A percentile compares a stretch with the other conserved stretches of the same genome.
Conservation (phyloP, 1,284 basidiomycete genomes). For the Termitomyces sp. region DNA sequence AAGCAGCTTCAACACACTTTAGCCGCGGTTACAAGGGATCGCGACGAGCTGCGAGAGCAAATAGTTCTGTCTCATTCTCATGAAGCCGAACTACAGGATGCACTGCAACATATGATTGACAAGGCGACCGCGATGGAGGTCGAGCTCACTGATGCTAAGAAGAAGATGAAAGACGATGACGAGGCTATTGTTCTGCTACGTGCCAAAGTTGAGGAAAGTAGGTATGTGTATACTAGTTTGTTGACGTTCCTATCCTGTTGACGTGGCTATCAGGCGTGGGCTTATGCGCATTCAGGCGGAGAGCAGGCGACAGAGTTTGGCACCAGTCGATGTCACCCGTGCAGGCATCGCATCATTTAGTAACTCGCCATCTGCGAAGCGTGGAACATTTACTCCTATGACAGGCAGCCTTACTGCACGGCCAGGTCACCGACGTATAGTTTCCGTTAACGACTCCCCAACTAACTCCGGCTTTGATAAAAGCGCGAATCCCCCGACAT, state of each 20-base stretch:
- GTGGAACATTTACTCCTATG: slow-evolving; percentile 67
- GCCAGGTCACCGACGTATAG: slow-evolving; percentile 60
- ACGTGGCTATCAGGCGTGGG: slow-evolving; percentile 51
- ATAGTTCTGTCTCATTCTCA: slow-evolving; percentile 45
- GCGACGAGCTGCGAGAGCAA: slow-evolving; percentile 53
- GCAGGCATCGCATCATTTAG: slow-evolving; percentile 34
- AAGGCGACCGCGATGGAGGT: slow-evolving; percentile 57
- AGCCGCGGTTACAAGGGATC: slow-evolving; percentile 57
- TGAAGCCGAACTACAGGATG: slow-evolving; percentile 56
- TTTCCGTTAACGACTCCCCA: slow-evolving; percentile 58
- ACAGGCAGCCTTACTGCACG: slow-evolving; percentile 44
- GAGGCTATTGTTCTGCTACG: slow-evolving; percentile 77
- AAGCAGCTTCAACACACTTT: slow-evolving; percentile 61
- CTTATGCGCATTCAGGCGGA: slow-evolving; percentile 90
- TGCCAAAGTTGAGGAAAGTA: slow-evolving; percentile 86
- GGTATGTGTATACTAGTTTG: slow-evolving; percentile 39
- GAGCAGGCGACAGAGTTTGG: slow-evolving; percentile 56
- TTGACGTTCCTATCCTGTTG: background rate
- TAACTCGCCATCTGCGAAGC: slow-evolving; percentile 51
- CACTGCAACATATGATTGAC: slow-evolving; percentile 57
- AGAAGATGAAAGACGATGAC: slow-evolving; percentile 70
- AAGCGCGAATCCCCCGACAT: slow-evolving; percentile 28
- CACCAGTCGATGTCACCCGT: slow-evolving; percentile 49
- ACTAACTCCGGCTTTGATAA: slow-evolving; percentile 25
- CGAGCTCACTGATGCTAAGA: slow-evolving; percentile 53